phyloP scores from a whole-genome alignment of 208 protist genomes.

The Leishmania amazonensis region DNA sequence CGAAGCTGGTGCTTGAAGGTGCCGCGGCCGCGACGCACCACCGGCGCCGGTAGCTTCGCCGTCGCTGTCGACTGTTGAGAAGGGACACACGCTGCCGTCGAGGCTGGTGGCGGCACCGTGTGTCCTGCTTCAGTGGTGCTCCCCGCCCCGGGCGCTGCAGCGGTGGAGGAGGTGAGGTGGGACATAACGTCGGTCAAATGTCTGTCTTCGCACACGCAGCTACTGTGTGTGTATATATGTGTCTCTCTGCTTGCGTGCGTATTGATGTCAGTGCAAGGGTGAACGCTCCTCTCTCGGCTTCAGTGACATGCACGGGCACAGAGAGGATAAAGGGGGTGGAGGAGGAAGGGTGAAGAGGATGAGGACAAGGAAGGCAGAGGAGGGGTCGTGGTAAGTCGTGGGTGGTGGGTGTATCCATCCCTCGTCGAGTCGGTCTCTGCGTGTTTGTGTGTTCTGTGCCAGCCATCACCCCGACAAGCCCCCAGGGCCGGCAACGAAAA shows the following conservation, averaged over 20 bases:
- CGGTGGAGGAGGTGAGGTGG: neutral
- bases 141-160: neutral
- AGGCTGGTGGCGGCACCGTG: neutral
- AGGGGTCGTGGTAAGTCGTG: neutral
- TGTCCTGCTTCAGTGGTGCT: neutral
- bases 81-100: neutral
- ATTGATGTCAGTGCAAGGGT: neutral
- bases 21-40: slow-evolving; percentile 70
- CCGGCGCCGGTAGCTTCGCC: slow-evolving; percentile 22
- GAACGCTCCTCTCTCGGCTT: neutral
- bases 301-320: neutral
- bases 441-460: neutral
- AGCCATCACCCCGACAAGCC: neutral
- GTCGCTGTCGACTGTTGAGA: slow-evolving; percentile 9
- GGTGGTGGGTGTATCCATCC: neutral
- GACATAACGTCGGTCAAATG: neutral
- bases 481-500: no score
- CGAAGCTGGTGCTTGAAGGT: slow-evolving; percentile 69
- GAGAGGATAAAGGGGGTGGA: neutral
- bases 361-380: neutral
- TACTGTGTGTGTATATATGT: neutral
- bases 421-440: no score
- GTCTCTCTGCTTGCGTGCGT: neutral
- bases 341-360: neutral
- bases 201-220: neutral